Evolutionary conservation across 192 early-diverging fungal species (phyloP).

Genomic region (Umbelopsis ramanniana): DNA sequence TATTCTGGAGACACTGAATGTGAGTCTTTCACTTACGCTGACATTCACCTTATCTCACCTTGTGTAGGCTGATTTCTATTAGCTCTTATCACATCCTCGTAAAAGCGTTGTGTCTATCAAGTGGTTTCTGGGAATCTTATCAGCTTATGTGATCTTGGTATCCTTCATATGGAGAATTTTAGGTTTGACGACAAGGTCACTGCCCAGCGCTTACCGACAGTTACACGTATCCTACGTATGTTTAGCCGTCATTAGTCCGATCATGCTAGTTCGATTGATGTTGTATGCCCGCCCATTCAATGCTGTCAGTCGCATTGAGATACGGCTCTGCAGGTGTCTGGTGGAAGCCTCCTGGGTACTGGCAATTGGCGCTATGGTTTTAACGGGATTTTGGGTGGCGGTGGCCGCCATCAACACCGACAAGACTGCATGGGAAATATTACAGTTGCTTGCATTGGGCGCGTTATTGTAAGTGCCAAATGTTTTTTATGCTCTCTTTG

Average conservation of each 20-base stretch:
- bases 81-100: not conserved
- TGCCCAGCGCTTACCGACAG: not conserved
- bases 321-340: constrained; percentile 24
- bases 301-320: constrained; percentile 1
- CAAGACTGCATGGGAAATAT: constrained; percentile 22
- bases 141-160: not conserved
- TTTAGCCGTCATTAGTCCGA: constrained; percentile 17
- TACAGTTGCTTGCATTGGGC: constrained; percentile 35
- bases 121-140: not conserved
- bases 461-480: constrained; percentile 40
- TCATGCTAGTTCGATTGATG: not conserved
- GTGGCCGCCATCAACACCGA: constrained; percentile 34
- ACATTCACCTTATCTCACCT: not conserved
- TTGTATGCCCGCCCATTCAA: constrained; percentile 5
- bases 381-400: constrained; percentile 39
- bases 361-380: constrained; percentile 3
- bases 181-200: not conserved
- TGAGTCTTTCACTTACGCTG: not conserved
- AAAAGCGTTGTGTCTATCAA: not conserved
- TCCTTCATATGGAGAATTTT: constrained; percentile 9
- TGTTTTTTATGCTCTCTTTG: not conserved
- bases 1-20: constrained; percentile 25
- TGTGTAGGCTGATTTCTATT: not conserved
- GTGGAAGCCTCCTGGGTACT: constrained; percentile 25
- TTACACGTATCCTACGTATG: constrained; percentile 3